phyloP scores from a whole-genome alignment of 2,329 filamentous ascomycete species.

The Nothophoma quercina region DNA sequence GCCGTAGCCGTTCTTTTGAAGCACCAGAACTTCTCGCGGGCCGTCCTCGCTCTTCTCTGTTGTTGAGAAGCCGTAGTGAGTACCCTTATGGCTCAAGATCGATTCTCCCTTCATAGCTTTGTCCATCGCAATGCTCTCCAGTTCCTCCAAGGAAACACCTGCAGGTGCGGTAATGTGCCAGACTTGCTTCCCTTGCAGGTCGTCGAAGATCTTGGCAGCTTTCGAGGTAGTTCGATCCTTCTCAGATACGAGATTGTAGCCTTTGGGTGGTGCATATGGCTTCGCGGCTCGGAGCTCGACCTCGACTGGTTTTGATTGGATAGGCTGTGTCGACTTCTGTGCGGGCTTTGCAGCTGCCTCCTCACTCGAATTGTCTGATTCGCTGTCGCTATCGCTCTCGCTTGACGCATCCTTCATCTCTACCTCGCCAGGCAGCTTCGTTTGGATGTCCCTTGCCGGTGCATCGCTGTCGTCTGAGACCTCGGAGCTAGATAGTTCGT shows the following conservation, averaged over 20 bases:
- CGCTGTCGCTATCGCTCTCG: constrained; percentile 27
- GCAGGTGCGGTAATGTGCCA: constrained; percentile 82
- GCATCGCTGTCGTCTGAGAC: constrained; percentile 33
- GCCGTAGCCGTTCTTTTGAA: constrained; percentile 64
- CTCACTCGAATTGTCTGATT: constrained; percentile 47
- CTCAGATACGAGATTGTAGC: constrained; percentile 59
- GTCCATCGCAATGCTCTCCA: constrained; percentile 71
- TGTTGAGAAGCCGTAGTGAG: constrained; percentile 67
- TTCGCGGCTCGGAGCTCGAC: constrained; percentile 47
- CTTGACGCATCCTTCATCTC: constrained; percentile 19
- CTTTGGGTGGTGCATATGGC: constrained; percentile 49
- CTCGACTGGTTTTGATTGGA: constrained; percentile 33
- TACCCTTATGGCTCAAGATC: constrained; percentile 69
- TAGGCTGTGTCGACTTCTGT: constrained; percentile 23
- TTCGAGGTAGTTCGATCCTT: constrained; percentile 50
- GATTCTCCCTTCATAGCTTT: constrained; percentile 61
- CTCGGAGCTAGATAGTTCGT: constrained; percentile 37
- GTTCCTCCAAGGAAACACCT: constrained; percentile 70
- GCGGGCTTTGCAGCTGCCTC: constrained; percentile 46
- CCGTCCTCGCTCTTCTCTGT: constrained; percentile 60
- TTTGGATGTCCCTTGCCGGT: constrained; percentile 24
- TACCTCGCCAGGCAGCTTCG: constrained; percentile 24
- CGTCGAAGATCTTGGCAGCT: constrained; percentile 61
- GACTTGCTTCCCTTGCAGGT: constrained; percentile 73
- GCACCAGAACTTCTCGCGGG: constrained; percentile 68